Base-by-base conservation (phyloP, 805 yeast species). In the Metschnikowia reukaufii region DNA sequence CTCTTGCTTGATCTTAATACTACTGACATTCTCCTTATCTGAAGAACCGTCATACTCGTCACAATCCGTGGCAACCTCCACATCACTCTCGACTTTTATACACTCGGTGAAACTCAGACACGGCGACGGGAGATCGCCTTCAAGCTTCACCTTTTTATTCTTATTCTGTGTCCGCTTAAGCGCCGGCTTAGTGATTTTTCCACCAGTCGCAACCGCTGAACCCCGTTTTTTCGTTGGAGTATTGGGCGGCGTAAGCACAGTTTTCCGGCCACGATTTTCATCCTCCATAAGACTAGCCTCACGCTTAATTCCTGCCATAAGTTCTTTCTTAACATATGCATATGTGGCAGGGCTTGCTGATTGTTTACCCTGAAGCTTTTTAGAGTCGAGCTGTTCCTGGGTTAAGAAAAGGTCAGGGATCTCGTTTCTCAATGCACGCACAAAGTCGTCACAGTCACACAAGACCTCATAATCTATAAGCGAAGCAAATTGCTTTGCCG, bases 391-490 rank as follows among this genome's bases (percentile, higher is more conserved):
- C 55, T 73, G 76, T 48, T 73, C 74, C 62, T 83, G 88, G 3
- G 77, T 73, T 60, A 75, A 71, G 70, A 86, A 86, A 55, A 84
- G 71, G 49, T 76, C 78, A 2, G 94, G 90, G 6, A 82, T 65
- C 35, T 79, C 76, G 4, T 50, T 45, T 52, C 77, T 75, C 31
- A 88, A 64, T 36, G 74, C 72, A 13, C 69, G 65, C 20, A 90
- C 85, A 82, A 95, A 92, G 19, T 73, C 73, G 65, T 92, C 98
- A 62, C 97, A 88, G 60, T 89, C 96, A 42, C 82, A 68, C 42
- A 79, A 66, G 4, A 92, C 76, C 59, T 90, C 96, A 65, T 83
- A 87, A 66, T 92, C 97, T 42, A 91, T 80, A 8, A 78, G 66
- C 0, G 75, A 75, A 30, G 79, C 77, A 96, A 97, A 92, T 16